Conservation (phyloP, 108 stramenopile species). For the Seminavis robusta region DNA sequence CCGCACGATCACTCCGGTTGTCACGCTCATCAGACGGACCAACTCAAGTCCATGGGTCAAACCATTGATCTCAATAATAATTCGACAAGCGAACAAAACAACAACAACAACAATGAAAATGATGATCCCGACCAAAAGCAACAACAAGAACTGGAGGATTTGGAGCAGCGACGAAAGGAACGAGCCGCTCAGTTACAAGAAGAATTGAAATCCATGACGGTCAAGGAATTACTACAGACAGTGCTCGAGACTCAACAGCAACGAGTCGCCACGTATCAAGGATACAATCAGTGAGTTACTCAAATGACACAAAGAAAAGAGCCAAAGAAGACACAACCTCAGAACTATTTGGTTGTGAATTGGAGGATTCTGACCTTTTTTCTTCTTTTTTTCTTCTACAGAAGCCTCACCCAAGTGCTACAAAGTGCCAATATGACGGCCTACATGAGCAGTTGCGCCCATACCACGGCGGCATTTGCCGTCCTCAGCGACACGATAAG, state of each 20-base stretch:
- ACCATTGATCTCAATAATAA: slow-evolving; percentile 48
- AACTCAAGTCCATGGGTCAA: slow-evolving; percentile 67
- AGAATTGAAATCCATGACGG: slow-evolving; percentile 39
- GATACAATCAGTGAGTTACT: slow-evolving; percentile 54
- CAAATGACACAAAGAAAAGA: no score
- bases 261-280: slow-evolving; percentile 61
- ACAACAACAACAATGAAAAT: slow-evolving; percentile 2
- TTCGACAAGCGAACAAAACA: slow-evolving; percentile 9
- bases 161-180: slow-evolving; percentile 37
- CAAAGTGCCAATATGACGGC: slow-evolving; percentile 52
- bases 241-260: slow-evolving; percentile 63
- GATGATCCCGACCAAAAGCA: slow-evolving; percentile 8
- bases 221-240: slow-evolving; percentile 39
- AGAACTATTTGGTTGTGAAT: background rate
- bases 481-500: slow-evolving; percentile 77
- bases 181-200: slow-evolving; percentile 28
- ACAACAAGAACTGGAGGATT: slow-evolving; percentile 8
- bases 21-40: slow-evolving; percentile 19
- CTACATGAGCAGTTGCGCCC: slow-evolving; percentile 61
- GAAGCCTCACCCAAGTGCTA: slow-evolving; percentile 54
- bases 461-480: slow-evolving; percentile 73
- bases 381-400: slow-evolving; percentile 5
- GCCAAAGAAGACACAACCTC: no score
- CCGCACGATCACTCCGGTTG: background rate
- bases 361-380: background rate